A percentile compares a stretch with the other conserved stretches of the same genome.
Evolutionary conservation across 192 early-diverging fungal genomes (phyloP).

Genomic region (Coemansia sp.): DNA sequence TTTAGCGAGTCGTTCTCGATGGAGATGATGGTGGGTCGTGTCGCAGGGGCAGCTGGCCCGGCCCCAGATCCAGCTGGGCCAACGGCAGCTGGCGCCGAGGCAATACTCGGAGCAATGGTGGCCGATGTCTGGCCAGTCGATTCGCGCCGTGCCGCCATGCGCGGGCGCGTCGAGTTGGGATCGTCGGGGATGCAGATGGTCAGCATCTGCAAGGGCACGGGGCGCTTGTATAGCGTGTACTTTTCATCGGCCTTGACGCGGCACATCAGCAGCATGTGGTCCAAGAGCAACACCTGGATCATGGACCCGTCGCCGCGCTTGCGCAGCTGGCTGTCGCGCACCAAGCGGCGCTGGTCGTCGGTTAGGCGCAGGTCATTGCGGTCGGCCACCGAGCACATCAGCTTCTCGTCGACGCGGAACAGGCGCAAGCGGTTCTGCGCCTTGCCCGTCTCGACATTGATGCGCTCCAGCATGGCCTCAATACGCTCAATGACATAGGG

Average conservation of each 20-base stretch:
- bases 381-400: conserved; percentile 53
- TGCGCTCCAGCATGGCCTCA: conserved; percentile 63
- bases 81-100: conserved; percentile 1
- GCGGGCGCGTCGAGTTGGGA: conserved; percentile 31
- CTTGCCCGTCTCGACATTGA: conserved; percentile 85
- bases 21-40: conserved; percentile 29
- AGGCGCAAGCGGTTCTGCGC: conserved; percentile 84
- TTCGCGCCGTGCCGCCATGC: conserved; percentile 43
- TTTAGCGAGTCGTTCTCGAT: conserved; percentile 36
- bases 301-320: conserved; percentile 62
- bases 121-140: conserved; percentile 7
- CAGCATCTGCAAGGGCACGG: conserved; percentile 78
- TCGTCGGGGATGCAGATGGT: conserved; percentile 57
- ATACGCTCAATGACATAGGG: conserved; percentile 69
- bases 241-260: conserved; percentile 58
- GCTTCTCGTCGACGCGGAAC: conserved; percentile 61
- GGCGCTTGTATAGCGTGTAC: conserved; percentile 54
- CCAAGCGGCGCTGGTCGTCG: conserved; percentile 61
- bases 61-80: background rate
- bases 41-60: background rate
- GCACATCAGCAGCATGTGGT: conserved; percentile 77
- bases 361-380: conserved; percentile 68
- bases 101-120: conserved; percentile 12
- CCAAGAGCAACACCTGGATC: conserved; percentile 76
- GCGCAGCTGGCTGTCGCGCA: conserved; percentile 78